These are phyloP conservation scores for Tetrahymena elliotti DNA, from an alignment of 73 alveolate species.

Conservation along the genomic window DNA sequence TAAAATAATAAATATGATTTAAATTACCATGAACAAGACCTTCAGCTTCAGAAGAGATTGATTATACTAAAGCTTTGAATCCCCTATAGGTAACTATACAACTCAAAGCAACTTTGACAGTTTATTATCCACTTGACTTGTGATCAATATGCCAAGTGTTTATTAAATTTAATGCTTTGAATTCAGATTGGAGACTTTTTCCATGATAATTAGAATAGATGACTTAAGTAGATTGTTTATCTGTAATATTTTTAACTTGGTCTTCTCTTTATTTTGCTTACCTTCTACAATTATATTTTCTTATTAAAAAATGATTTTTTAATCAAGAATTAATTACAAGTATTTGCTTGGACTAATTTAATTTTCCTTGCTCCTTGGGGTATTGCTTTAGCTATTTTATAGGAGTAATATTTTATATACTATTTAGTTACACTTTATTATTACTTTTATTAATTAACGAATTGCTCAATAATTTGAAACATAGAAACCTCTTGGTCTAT, in stretches of 20 bases:
- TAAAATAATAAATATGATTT: not conserved
- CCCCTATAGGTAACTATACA: not conserved
- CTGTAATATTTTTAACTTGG: not conserved
- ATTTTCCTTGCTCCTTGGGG: not conserved
- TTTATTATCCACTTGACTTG: not conserved
- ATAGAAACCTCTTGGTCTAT: not conserved
- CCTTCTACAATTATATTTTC: not conserved
- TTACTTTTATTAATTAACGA: not conserved
- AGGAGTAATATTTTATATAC: too few relatives aligned
- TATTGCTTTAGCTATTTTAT: not conserved
- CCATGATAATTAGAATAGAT: not conserved
- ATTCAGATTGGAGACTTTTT: not conserved
- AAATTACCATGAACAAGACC: not conserved
- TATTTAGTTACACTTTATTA: too few relatives aligned
- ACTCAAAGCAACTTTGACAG: not conserved
- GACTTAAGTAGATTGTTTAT: not conserved
- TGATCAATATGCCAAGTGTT: not conserved
- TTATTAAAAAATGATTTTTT: not conserved
- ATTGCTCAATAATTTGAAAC: not conserved
- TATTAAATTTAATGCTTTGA: not conserved
- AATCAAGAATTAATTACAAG: not conserved
- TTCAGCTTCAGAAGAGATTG: not conserved
- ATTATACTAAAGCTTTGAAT: not conserved
- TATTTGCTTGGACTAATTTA: not conserved
- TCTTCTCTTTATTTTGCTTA: not conserved